These are phyloP conservation scores for Silene uniflora DNA, from an alignment of 148 eudicot species.

Conservation along the genomic window DNA sequence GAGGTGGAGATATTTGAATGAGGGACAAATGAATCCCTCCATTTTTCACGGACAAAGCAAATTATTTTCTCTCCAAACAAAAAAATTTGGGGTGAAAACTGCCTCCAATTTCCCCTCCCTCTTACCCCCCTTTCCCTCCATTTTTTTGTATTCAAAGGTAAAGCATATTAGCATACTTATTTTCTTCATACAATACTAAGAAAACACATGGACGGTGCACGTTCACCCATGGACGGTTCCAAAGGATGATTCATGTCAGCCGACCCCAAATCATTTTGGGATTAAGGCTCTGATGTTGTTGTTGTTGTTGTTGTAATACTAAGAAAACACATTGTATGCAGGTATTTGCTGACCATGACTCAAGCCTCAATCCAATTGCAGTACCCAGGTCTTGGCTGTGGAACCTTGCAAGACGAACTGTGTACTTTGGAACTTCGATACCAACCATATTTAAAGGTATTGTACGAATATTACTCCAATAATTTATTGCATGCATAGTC, in stretches of 20 bases:
- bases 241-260: too few species aligned
- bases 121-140: not conserved
- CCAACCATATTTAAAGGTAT: conserved; percentile 88
- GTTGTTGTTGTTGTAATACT: too few species aligned
- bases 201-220: too few species aligned
- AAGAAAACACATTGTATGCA: conserved; percentile 25
- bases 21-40: not conserved
- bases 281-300: too few species aligned
- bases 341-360: conserved; percentile 95
- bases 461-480: not conserved
- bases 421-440: conserved; percentile 86
- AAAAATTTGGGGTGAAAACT: not conserved
- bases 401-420: conserved; percentile 82
- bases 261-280: too few species aligned
- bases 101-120: not conserved
- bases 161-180: not conserved
- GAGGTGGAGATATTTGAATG: not conserved
- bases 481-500: not conserved
- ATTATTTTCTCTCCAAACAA: not conserved
- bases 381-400: conserved; percentile 84
- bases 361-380: conserved; percentile 69
- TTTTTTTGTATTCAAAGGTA: too few species aligned
- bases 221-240: too few species aligned
- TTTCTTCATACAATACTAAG: not conserved
- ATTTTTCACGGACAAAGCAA: not conserved